phyloP scores from a whole-genome alignment of 148 eudicot species.

The Silene uniflora region DNA sequence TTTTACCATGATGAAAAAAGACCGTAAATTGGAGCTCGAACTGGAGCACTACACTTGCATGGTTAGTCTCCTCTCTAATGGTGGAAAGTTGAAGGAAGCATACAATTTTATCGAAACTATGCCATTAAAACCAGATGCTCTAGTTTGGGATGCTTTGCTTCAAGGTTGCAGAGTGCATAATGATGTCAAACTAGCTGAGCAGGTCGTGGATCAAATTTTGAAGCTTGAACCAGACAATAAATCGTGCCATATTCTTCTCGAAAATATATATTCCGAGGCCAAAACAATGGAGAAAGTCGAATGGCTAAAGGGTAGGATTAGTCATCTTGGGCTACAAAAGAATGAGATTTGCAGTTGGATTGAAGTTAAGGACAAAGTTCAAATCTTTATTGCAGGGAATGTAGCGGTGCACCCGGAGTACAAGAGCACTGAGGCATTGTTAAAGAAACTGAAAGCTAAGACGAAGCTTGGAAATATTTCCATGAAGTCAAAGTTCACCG shows the following conservation, averaged over 20 bases:
- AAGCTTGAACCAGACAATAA: conserved; percentile 49
- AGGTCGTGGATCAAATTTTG: conserved; percentile 43
- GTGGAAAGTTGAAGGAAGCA: conserved; percentile 52
- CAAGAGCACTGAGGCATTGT: conserved; percentile 32
- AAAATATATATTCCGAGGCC: conserved; percentile 43
- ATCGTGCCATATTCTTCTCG: conserved; percentile 35
- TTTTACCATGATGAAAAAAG: conserved; percentile 41
- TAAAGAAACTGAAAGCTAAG: conserved; percentile 30
- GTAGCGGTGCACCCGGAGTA: conserved; percentile 33
- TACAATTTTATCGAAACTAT: conserved; percentile 43
- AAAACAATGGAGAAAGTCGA: conserved; percentile 47
- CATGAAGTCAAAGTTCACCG: conserved; percentile 24
- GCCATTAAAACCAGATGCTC: conserved; percentile 51
- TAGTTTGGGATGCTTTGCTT: conserved; percentile 58
- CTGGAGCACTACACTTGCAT: conserved; percentile 67
- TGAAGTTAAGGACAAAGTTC: conserved; percentile 44
- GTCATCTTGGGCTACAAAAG: conserved; percentile 28
- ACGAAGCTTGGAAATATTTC: conserved; percentile 34
- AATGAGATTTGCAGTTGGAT: conserved; percentile 52
- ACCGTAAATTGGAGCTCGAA: conserved; percentile 43
- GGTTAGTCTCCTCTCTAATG: conserved; percentile 59
- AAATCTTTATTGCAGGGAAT: conserved; percentile 48
- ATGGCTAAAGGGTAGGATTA: conserved; percentile 33
- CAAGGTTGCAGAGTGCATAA: conserved; percentile 59
- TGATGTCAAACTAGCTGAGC: conserved; percentile 58